Conservation (phyloP, 306 rosid species). For the Cajanus cajan region DNA sequence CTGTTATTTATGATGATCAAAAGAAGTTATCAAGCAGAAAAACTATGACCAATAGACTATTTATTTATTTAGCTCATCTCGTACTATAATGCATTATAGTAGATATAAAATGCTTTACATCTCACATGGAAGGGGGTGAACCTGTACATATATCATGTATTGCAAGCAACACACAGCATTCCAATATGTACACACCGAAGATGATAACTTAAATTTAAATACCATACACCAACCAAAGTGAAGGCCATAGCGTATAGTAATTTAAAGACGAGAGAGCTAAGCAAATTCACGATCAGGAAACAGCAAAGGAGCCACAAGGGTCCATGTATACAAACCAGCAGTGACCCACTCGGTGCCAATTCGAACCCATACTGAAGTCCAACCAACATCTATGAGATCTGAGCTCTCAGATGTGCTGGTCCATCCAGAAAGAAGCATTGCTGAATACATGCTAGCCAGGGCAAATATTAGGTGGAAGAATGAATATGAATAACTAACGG, state of each 20-base stretch:
- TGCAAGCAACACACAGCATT: constrained; percentile 15
- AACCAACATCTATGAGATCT: constrained; percentile 87
- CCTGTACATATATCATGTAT: background rate
- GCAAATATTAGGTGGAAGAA: constrained; percentile 97
- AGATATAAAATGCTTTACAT: background rate
- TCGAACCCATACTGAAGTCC: constrained; percentile 98
- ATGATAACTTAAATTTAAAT: constrained; percentile 27
- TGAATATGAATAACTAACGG: constrained; percentile 83
- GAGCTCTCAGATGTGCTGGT: constrained; percentile 71
- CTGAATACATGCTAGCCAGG: constrained; percentile 92
- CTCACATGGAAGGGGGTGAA: background rate
- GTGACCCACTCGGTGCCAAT: constrained; percentile 90
- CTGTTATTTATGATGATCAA: background rate
- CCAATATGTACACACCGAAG: background rate
- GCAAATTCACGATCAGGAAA: constrained; percentile 77
- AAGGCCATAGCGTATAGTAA: background rate
- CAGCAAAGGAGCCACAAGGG: constrained; percentile 71
- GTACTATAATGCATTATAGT: background rate
- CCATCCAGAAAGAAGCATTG: constrained; percentile 99
- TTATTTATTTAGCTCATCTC: background rate
- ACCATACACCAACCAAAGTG: background rate
- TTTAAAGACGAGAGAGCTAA: constrained; percentile 25
- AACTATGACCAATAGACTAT: background rate
- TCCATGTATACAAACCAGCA: constrained; percentile 76
- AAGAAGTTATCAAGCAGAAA: background rate